Percentiles rank a stretch among this genome's conserved stretches.
Evolutionary conservation across 352 stramenopile genomes (phyloP).

Genomic region (Pythium aquatile): DNA sequence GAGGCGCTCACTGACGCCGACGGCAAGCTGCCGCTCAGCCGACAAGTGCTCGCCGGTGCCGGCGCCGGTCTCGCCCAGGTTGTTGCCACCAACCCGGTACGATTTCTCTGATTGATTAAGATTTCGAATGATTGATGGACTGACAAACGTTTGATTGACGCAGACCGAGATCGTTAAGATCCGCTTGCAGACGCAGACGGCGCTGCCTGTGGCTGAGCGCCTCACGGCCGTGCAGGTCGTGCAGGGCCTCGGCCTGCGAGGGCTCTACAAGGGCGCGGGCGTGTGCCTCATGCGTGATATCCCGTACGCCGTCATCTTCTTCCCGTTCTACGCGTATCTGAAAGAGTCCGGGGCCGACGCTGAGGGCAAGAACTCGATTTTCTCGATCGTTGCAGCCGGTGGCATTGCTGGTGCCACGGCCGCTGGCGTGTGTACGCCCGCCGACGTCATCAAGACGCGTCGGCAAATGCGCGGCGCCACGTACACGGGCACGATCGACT

Average conservation of each 20-base stretch:
- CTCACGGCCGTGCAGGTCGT: conserved; percentile 59
- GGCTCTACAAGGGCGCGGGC: conserved; percentile 82
- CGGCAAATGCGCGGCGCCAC: conserved; percentile 74
- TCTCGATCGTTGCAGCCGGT: conserved; percentile 64
- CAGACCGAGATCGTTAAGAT: conserved; percentile 93
- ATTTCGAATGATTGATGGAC: too few species aligned
- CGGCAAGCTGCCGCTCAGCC: conserved; percentile 52
- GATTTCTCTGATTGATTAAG: conserved; percentile 3
- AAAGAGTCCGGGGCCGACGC: conserved; percentile 48
- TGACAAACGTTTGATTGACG: neutral
- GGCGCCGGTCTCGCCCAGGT: conserved; percentile 81
- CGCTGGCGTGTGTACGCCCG: conserved; percentile 54
- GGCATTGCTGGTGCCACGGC: conserved; percentile 59
- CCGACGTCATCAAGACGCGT: conserved; percentile 90
- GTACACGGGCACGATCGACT: conserved; percentile 86
- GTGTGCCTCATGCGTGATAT: conserved; percentile 92
- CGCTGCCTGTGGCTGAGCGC: conserved; percentile 60
- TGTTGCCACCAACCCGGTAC: conserved; percentile 83
- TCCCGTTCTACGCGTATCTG: conserved; percentile 85
- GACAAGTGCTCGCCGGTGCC: conserved; percentile 66
- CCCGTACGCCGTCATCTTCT: conserved; percentile 93
- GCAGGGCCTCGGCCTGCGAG: conserved; percentile 65
- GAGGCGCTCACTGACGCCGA: conserved; percentile 63
- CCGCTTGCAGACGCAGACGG: conserved; percentile 84
- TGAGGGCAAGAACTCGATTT: conserved; percentile 54